These are phyloP conservation scores for Penicillium sp. DNA, from an alignment of 2,329 filamentous ascomycete species.

Conservation along the genomic window DNA sequence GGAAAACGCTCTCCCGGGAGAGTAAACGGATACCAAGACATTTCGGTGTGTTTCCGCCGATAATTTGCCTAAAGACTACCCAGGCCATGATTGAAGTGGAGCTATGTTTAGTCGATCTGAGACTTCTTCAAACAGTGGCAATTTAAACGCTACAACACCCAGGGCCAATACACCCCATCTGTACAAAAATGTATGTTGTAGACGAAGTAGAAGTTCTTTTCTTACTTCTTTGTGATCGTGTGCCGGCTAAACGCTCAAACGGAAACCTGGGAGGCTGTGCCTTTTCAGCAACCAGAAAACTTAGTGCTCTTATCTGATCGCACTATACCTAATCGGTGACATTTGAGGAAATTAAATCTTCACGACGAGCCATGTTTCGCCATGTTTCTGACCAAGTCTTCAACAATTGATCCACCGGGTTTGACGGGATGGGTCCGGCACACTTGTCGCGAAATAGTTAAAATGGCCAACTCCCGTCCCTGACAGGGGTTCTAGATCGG, in stretches of 20 bases:
- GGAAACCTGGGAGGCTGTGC: background rate
- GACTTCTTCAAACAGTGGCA: background rate
- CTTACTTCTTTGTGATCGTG: background rate
- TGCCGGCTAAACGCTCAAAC: background rate
- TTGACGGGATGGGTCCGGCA: background rate
- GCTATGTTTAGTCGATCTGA: background rate
- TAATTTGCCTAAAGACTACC: background rate
- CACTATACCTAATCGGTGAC: background rate
- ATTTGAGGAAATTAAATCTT: background rate
- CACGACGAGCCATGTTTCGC: background rate
- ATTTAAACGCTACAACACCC: background rate
- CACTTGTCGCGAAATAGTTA: background rate
- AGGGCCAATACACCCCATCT: background rate
- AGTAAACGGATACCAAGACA: background rate
- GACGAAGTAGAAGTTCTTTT: background rate
- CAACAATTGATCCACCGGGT: background rate
- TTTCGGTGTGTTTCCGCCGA: background rate
- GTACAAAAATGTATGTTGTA: background rate
- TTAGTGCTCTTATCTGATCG: conserved; percentile 7
- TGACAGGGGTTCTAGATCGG: background rate
- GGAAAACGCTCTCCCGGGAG: conserved; percentile 4
- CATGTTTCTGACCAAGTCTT: background rate
- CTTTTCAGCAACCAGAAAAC: background rate
- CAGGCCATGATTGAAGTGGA: background rate
- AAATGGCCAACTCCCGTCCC: background rate